Base-by-base conservation (phyloP, 805 yeast species). In the Zygoascus bituminiphila region DNA sequence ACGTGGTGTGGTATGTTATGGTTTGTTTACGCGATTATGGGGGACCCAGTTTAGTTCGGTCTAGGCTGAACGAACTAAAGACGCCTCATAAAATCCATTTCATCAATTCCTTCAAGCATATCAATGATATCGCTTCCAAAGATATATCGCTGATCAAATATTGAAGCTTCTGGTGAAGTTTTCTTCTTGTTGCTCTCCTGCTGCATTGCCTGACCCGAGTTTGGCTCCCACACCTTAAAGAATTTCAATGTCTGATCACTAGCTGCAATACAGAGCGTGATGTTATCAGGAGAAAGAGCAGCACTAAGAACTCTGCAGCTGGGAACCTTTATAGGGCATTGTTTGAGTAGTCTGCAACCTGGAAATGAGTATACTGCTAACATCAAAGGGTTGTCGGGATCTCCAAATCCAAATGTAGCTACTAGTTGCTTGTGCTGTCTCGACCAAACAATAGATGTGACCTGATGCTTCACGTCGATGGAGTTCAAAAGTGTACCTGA, bases 361-460 rank as follows among this genome's bases (percentile, higher is more conserved):
- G 96, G 97, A 59, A 82, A 88, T 1, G 81, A 65, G 61, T 78
- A 87, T 0, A 82, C 77, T 0, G 75, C 65, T 1, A 85, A 61
- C n/a, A 85, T 62, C 1, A 72, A 58, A 0, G 82, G 78, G 8
- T 69, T 68, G 0, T 70, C 73, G 2, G 65, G 58, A 46, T 77
- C 78, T 8, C 88, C 82, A 61, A 82, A 88, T 0, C 97, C 97
- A 67, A 81, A 88, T 0, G 95, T 84, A 0, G 84, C 91, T 12
- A 78, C 79, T 2, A 88, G 63, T 57, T 88, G 87, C 50, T 76
- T 77, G 48, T 72, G 70, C 23, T 71, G 71, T 14, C 63, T 66
- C 1, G 91, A 82, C 97, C 97, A 88, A 19, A 77, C 69, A 35
- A 88, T 63, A 0, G 94, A 77, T 0, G 96, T 88, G 2, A 88